phyloP scores from a whole-genome alignment of 2,329 filamentous ascomycete species.

The Tolypocladium cylindrosporum region DNA sequence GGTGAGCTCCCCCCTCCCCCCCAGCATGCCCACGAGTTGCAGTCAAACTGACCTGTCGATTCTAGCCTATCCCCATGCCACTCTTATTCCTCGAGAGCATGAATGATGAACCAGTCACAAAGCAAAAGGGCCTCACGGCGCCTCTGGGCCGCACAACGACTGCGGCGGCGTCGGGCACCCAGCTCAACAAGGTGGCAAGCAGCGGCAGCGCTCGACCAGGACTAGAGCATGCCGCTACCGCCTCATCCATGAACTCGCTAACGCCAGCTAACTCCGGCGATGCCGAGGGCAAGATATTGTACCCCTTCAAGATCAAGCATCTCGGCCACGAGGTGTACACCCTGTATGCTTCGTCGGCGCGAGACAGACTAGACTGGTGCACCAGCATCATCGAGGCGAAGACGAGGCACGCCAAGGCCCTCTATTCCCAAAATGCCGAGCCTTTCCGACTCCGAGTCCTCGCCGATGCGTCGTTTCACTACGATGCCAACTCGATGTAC shows the following conservation, averaged over 20 bases:
- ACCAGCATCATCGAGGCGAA: constrained; percentile 91
- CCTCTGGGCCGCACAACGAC: constrained; percentile 49
- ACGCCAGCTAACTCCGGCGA: constrained; percentile 45
- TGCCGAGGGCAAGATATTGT: constrained; percentile 73
- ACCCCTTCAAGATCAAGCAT: constrained; percentile 93
- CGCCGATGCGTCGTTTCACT: constrained; percentile 84
- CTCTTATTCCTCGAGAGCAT: constrained; percentile 85
- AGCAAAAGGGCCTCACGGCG: constrained; percentile 64
- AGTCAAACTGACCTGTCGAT: constrained; percentile 14
- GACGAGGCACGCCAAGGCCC: constrained; percentile 78
- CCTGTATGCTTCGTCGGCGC: constrained; percentile 69
- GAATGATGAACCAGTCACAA: constrained; percentile 83
- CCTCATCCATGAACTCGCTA: constrained; percentile 51
- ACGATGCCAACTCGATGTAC: constrained; percentile 52
- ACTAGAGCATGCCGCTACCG: constrained; percentile 59
- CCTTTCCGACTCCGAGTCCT: constrained; percentile 88
- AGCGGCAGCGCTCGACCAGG: constrained; percentile 44
- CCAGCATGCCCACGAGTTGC: neutral
- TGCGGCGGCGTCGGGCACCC: constrained; percentile 48
- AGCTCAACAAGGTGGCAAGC: constrained; percentile 45
- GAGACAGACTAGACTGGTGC: constrained; percentile 80
- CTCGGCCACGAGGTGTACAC: constrained; percentile 90
- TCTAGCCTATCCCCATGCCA: constrained; percentile 85
- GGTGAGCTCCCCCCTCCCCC: constrained; percentile 30
- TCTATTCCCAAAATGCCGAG: constrained; percentile 89